These are phyloP conservation scores for Mariannaea elegans DNA, from an alignment of 2,329 filamentous ascomycete genomes.

Conservation along the genomic window DNA sequence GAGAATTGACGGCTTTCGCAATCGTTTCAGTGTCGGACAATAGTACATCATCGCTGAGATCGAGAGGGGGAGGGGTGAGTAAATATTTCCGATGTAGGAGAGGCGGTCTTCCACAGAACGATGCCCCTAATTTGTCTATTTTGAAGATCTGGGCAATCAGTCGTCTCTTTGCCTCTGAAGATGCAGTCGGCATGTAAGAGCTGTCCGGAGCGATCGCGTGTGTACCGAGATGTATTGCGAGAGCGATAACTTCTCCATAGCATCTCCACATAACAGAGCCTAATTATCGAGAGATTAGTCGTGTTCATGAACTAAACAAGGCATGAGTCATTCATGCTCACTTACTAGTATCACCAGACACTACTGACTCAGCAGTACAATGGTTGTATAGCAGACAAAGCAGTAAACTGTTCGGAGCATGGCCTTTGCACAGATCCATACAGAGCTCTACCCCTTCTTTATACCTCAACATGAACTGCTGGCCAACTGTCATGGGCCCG, in stretches of 20 bases:
- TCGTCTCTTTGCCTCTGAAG: conserved; percentile 4
- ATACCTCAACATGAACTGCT: no score
- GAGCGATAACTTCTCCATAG: conserved; percentile 2
- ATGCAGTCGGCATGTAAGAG: conserved; percentile 7
- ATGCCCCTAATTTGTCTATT: conserved; percentile 4
- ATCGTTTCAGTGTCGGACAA: conserved; percentile 38
- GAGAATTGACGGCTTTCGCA: conserved; percentile 10
- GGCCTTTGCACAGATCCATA: no score
- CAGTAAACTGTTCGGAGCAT: no score
- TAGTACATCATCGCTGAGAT: conserved; percentile 49
- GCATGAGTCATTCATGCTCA: no score
- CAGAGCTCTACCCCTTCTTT: no score
- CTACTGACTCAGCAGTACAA: conserved; percentile 6
- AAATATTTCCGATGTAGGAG: conserved; percentile 45
- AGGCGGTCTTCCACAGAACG: conserved; percentile 10
- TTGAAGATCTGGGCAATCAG: conserved; percentile 5
- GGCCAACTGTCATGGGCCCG: no score
- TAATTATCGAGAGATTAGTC: background rate
- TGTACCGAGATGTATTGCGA: conserved; percentile 8
- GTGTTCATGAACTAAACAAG: no score
- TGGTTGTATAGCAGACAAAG: no score
- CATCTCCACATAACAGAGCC: conserved; percentile 4
- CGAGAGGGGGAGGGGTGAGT: conserved; percentile 51
- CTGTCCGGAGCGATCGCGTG: background rate
- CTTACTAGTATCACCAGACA: conserved; percentile 5